phyloP scores from a whole-genome alignment of 1,139 yeast species.

The Geotrichum histeridarum region DNA sequence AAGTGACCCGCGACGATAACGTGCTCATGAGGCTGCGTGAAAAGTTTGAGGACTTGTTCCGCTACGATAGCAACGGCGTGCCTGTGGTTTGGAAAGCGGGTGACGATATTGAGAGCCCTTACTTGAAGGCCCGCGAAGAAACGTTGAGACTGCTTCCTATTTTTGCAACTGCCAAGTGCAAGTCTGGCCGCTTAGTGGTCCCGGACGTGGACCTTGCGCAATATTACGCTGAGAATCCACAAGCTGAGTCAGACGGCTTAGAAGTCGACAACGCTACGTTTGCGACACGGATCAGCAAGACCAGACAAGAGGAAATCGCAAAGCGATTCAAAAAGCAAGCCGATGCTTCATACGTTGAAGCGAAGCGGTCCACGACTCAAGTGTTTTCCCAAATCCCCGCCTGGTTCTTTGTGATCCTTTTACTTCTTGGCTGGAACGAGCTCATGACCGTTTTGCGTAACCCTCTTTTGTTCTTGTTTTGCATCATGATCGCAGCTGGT shows the following conservation, averaged over 20 bases:
- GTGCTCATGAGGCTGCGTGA: constrained; percentile 39
- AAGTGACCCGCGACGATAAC: constrained; percentile 40
- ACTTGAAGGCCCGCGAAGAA: constrained; percentile 51
- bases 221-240: constrained; percentile 29
- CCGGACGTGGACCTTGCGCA: constrained; percentile 51
- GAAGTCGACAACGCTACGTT: constrained; percentile 44
- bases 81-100: constrained; percentile 79
- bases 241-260: constrained; percentile 35
- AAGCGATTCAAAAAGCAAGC: constrained; percentile 68
- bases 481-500: constrained; percentile 55
- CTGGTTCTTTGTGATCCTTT: constrained; percentile 66
- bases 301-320: constrained; percentile 54
- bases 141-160: constrained; percentile 58
- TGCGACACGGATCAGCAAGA: constrained; percentile 53
- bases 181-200: constrained; percentile 50
- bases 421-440: constrained; percentile 93
- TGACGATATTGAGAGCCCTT: constrained; percentile 64
- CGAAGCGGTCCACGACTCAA: constrained; percentile 43
- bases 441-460: constrained; percentile 81
- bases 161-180: constrained; percentile 52
- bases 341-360: constrained; percentile 78
- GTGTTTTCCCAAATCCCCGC: constrained; percentile 69
- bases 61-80: constrained; percentile 75
- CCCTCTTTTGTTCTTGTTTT: constrained; percentile 62
- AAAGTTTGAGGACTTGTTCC: constrained; percentile 72